phyloP scores from a whole-genome alignment of 768 basidiomycete genomes.

The Mycena rosella region DNA sequence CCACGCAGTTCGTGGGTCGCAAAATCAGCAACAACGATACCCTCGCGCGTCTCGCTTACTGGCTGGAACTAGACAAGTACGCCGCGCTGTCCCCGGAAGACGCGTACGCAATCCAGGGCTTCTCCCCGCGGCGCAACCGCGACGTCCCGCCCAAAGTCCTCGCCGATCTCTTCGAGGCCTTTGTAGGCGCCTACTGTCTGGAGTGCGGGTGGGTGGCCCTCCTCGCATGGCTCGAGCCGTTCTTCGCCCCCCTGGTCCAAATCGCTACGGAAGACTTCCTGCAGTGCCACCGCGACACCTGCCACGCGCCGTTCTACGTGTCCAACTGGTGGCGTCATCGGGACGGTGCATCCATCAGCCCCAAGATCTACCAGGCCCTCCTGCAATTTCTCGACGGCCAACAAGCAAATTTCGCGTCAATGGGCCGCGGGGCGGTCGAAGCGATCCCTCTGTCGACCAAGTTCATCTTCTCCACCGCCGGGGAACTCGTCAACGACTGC shows the following conservation, averaged over 20 bases:
- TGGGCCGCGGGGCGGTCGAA: slow-evolving; percentile 26
- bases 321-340: slow-evolving; percentile 24
- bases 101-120: slow-evolving; percentile 31
- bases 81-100: slow-evolving; percentile 41
- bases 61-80: slow-evolving; percentile 42
- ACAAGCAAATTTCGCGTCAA: slow-evolving; percentile 15
- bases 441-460: slow-evolving; percentile 23
- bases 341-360: slow-evolving; percentile 5
- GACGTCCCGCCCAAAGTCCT: slow-evolving; percentile 46
- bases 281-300: slow-evolving; percentile 15
- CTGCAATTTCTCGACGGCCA: slow-evolving; percentile 32
- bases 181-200: slow-evolving; percentile 46
- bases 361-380: slow-evolving; percentile 15
- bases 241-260: slow-evolving; percentile 42
- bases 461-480: slow-evolving; percentile 23
- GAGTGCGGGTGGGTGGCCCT: slow-evolving; percentile 45
- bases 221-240: slow-evolving; percentile 40
- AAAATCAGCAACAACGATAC: slow-evolving; percentile 48
- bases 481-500: slow-evolving; percentile 33
- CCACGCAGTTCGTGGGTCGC: slow-evolving; percentile 39
- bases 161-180: slow-evolving; percentile 50
- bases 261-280: slow-evolving; percentile 44
- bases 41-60: slow-evolving; percentile 46
- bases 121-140: slow-evolving; percentile 33
- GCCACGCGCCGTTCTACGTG: slow-evolving; percentile 13